A percentile compares a stretch with the other conserved stretches of the same genome.
These are phyloP conservation scores for Fistulinella cinereoalba DNA, from an alignment of 1,284 basidiomycete genomes.

Conservation along the genomic window DNA sequence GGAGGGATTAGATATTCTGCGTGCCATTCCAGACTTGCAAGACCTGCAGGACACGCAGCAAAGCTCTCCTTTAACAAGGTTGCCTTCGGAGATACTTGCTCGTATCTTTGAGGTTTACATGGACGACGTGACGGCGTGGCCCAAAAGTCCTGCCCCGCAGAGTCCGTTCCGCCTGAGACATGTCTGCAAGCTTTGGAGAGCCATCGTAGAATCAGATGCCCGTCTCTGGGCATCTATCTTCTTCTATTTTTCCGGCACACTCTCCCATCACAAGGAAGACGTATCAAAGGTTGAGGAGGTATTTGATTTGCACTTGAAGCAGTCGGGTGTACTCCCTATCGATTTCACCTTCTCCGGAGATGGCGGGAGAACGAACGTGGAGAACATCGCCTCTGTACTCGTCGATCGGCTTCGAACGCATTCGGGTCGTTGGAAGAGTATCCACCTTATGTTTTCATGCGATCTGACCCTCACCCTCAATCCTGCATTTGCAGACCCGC, in stretches of 20 bases:
- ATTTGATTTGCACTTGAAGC: conserved; percentile 13
- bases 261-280: conserved; percentile 4
- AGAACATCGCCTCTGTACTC: conserved; percentile 10
- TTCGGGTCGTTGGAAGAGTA: conserved; percentile 14
- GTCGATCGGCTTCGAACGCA: conserved; percentile 11
- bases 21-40: too few species aligned
- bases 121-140: background rate
- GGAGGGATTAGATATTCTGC: too few species aligned
- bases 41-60: too few species aligned
- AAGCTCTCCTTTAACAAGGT: conserved; percentile 3
- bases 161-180: conserved; percentile 9
- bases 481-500: conserved; percentile 14
- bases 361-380: conserved; percentile 1
- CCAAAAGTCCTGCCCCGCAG: background rate
- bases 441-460: conserved; percentile 12
- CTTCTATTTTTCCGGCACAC: conserved; percentile 8
- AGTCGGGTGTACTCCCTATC: conserved; percentile 17
- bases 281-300: background rate
- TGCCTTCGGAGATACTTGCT: conserved; percentile 17
- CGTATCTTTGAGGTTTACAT: conserved; percentile 16
- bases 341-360: conserved; percentile 18
- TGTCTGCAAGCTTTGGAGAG: conserved; percentile 19
- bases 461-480: conserved; percentile 11
- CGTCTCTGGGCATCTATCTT: conserved; percentile 20
- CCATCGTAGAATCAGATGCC: conserved; percentile 11